Conservation (phyloP, 1,139 yeast genomes). For the Kodamaea arcana region DNA sequence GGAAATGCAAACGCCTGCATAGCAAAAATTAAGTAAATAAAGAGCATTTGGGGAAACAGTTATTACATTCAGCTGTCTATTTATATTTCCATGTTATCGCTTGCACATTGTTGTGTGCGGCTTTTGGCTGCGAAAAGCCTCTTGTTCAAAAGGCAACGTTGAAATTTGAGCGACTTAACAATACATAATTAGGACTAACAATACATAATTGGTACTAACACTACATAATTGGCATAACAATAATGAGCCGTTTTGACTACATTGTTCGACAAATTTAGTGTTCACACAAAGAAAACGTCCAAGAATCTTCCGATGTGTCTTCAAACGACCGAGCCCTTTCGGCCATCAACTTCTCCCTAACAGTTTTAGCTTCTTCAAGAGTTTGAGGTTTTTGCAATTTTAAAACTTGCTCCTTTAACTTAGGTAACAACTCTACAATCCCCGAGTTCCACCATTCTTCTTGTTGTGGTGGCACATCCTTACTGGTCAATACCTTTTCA, state of each 20-base stretch:
- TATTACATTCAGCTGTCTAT: too few relatives aligned
- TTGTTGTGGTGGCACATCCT: constrained; percentile 41
- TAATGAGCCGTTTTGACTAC: too few relatives aligned
- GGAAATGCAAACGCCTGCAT: background rate
- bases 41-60: too few relatives aligned
- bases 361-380: constrained; percentile 21
- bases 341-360: constrained; percentile 29
- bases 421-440: constrained; percentile 5
- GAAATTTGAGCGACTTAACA: too few relatives aligned
- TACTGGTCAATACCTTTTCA: constrained; percentile 24
- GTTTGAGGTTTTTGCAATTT: constrained; percentile 9
- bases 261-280: too few relatives aligned
- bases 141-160: too few relatives aligned
- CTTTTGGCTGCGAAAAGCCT: too few relatives aligned
- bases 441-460: constrained; percentile 29
- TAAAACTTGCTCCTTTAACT: constrained; percentile 5
- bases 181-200: too few relatives aligned
- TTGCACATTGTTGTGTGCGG: too few relatives aligned
- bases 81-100: too few relatives aligned
- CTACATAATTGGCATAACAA: too few relatives aligned
- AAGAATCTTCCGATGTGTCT: constrained; percentile 12
- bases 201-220: too few relatives aligned
- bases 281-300: constrained; percentile 28
- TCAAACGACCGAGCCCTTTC: constrained; percentile 21
- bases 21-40: background rate